Base-by-base conservation (phyloP, 2,329 filamentous ascomycete genomes). In the Claviceps fusiformis region DNA sequence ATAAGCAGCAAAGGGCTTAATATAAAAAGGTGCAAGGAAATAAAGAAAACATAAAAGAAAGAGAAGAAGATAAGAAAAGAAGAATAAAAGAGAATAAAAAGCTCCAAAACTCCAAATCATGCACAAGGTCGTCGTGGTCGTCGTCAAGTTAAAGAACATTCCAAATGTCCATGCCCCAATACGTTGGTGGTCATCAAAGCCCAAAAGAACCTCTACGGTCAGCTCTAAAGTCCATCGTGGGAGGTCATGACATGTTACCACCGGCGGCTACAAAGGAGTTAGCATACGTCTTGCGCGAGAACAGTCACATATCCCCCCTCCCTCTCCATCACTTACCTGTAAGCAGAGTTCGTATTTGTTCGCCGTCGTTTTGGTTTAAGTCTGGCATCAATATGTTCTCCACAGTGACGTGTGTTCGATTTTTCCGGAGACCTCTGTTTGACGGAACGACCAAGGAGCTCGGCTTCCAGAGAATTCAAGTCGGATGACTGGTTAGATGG, bases 391-490 rank as follows among this genome's bases (percentile, higher is more conserved):
- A 10, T 58, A 17, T 56, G 56, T 43, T 62, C 60, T 10, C 59
- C 59, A 7, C 60, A 57, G 41, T 58, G 58, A 7, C 61, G 64
- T 45, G 58, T 55, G 24, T 55, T 57, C 5, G 58, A 55, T 39
- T 63, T 64, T 24, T 64, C 62, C 0, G 63, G 59, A 13, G 63
- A 63, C 55, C 64, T 68, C 17, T 63, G 61, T 56, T 67, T 71
- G 6, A 58, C 57, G 13, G 69, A 62, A 11, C 65, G 62, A 39
- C 70, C 70, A 1, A 72, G 59, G 2, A 72, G 64, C 54, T 71
- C 70, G 2, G 69, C 69, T 57, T 72, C 70, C 10, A 72, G 57
- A 7, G 68, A 71, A 55, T 70, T 68, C 46, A 72, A 58, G 8
- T 70, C 69, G 10, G 70, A 71, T 2, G 67, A 69, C 39, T 64